phyloP scores from a whole-genome alignment of 176 grass and related monocot species.

The Neostapfia colusana region DNA sequence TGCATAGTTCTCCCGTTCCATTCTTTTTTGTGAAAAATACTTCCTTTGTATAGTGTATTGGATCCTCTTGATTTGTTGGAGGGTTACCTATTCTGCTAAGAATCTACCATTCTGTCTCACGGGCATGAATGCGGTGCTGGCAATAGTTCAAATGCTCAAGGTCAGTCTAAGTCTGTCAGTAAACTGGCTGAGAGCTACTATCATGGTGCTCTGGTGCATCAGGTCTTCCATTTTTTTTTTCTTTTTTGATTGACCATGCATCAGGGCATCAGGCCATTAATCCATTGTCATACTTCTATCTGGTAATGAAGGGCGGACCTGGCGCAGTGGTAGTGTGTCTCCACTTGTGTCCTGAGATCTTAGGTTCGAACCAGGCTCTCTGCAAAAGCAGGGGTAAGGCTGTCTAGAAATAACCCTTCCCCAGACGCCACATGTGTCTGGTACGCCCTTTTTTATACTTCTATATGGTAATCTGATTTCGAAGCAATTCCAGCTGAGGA shows the following conservation, averaged over 20 bases:
- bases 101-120: background rate
- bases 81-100: background rate
- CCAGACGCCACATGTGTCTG: no score
- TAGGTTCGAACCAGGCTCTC: no score
- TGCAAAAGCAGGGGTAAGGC: no score
- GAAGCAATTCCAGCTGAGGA: background rate
- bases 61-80: background rate
- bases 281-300: no score
- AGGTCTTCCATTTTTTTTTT: background rate
- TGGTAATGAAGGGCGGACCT: no score
- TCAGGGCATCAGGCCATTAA: no score
- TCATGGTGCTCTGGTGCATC: constrained; percentile 4
- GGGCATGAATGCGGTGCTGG: background rate
- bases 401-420: no score
- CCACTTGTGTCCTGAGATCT: no score
- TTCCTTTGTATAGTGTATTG: constrained; percentile 3
- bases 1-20: background rate
- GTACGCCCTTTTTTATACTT: no score
- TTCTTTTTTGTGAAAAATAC: background rate
- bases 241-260: no score
- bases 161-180: background rate
- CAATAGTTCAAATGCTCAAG: background rate
- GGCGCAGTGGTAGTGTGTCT: no score
- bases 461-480: background rate
- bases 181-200: background rate